Evolutionary conservation across 306 rosid genomes (phyloP), one percentile per base, ranked within the genome.

Genomic region (Leucaena leucocephala): DNA sequence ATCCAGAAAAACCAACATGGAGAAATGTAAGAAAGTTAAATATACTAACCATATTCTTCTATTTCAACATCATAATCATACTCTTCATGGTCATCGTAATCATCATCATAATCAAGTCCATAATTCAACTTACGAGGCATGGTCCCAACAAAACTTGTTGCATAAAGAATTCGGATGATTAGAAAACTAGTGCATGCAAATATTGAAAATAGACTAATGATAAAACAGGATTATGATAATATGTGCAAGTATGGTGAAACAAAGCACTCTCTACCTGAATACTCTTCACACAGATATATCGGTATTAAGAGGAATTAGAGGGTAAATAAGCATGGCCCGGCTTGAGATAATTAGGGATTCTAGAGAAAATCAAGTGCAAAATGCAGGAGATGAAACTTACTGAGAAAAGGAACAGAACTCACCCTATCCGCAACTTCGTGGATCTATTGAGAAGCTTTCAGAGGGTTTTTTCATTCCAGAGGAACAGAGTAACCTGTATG

Each of bases 111-210:
- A 86, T 91, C 96, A 66, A 90, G 75, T 68, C 93, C 93, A 9
- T 86, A 80, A 71, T 75, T 89, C 44, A 79, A 85, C 83, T 95
- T 93, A n/a, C 84, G 99, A 84, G 99, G 97, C 99, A 95, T 95
- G 82, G 71, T 81, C 76, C 81, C 76, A 83, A 58, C 34, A 64
- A 65, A 45, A 43, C 78, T 80, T 69, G 21, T 6, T 12, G 39
- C 71, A 33, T 4, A 63, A 36, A 75, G 40, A 66, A 49, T 7
- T 76, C 4, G 75, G 13, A 74, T 42, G 40, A 81, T 80, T 39
- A 72, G 10, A 36, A 27, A 39, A 7, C 22, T 14, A 77, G 58
- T 67, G 50, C 38, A 49, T 19, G 35, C 27, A 43, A 46, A 69
- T 13, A 14, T 9, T 63, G 64, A 42, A 39, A 70, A 43, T 34